These are phyloP conservation scores for Aquilaria malaccensis DNA, from an alignment of 345 rosid genomes.

Conservation along the genomic window DNA sequence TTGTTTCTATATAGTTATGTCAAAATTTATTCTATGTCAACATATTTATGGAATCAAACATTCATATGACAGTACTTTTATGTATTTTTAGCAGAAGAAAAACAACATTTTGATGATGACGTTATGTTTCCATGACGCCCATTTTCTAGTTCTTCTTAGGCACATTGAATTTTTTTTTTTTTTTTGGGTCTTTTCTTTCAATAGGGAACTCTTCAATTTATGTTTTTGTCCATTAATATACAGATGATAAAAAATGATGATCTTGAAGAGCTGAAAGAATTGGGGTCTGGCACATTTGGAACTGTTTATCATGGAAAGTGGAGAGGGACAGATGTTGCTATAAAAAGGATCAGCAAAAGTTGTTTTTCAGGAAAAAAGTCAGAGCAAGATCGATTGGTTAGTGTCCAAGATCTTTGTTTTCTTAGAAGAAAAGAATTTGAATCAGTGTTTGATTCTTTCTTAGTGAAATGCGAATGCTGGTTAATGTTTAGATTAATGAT, in stretches of 20 bases:
- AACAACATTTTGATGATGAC: too few relatives aligned
- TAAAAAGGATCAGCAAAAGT: constrained; percentile 81
- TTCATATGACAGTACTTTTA: too few relatives aligned
- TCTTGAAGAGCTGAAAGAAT: constrained; percentile 75
- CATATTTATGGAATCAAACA: neutral
- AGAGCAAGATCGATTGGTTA: constrained; percentile 77
- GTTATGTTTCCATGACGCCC: too few relatives aligned
- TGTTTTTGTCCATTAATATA: constrained; percentile 2
- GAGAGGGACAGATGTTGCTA: constrained; percentile 97
- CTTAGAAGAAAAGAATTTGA: neutral
- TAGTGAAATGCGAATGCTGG: neutral
- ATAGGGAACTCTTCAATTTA: neutral
- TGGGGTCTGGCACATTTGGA: constrained; percentile 94
- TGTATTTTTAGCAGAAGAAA: too few relatives aligned
- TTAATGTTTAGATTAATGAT: constrained; percentile 49
- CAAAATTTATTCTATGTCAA: neutral
- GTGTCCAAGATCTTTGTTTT: constrained; percentile 14
- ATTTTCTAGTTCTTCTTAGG: neutral
- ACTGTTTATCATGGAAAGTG: constrained; percentile 88
- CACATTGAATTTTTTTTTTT: neutral
- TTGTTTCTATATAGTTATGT: neutral
- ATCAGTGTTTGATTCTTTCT: neutral
- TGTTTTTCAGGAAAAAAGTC: constrained; percentile 75
- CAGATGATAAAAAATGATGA: constrained; percentile 76
- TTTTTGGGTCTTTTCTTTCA: neutral